Evolutionary conservation across 2,329 filamentous ascomycete genomes (phyloP), one percentile per base, ranked within the genome.

Genomic region (Diaporthe citri): DNA sequence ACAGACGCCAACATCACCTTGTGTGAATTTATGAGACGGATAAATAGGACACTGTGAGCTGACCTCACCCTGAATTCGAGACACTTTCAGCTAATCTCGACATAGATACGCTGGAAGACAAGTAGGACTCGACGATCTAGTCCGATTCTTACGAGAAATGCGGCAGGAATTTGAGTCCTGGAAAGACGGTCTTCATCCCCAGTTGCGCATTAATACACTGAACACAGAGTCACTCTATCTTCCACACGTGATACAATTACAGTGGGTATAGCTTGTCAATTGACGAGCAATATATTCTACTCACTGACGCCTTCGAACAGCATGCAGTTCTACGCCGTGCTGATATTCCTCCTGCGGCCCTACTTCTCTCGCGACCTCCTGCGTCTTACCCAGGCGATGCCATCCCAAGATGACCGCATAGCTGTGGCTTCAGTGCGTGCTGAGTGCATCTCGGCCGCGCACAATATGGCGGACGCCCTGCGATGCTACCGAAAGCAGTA

Each of bases 1-100:
- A 51, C 62, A n/a, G 62, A 66, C 2, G 43, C 62, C n/a, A 66
- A 51, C 10, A 66, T 66, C 17, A 66, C 28, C 0, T 25, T 66
- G 20, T 66, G 62, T 34, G 62, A 66, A 17, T 66, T 28, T 1
- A 66, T 66, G 62, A 66, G 62, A 25, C 43, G 62, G 1, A 66
- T 66, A 4, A 66, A 66, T 4, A 66, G 62, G 22, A 66, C 43
- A 2, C 7, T 66, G 62, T 66, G 43, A 51, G 60, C 15, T 25
- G 5, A 36, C 1, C 8, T 2, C 2, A 3, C 28, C 13, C 7
- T 20, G 3, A 2, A 1, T 0, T 12, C 1, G 0, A 15, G 41
- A 0, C 6, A 9, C 8, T 2, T 36, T 0, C 9, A 0, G 22
- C 34, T 66, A 10, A 66, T 22, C 2, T 17, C 2, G 3, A 3